phyloP scores from a whole-genome alignment of 2,329 filamentous ascomycete genomes.

The Phialophora verrucosa region DNA sequence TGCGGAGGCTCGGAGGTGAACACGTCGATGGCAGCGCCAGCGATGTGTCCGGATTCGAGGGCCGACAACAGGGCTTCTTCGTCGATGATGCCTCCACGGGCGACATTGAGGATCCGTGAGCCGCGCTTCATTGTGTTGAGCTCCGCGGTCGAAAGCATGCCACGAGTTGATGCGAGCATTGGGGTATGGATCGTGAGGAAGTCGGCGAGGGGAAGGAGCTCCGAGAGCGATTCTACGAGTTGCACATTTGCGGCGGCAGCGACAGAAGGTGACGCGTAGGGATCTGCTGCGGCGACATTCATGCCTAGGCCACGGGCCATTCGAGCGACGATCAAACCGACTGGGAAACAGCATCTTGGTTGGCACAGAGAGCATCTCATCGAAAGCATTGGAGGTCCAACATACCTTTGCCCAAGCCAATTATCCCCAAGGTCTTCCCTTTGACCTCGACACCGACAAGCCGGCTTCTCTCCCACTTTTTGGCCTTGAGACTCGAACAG shows the following conservation, averaged over 20 bases:
- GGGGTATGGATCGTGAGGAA: constrained; percentile 84
- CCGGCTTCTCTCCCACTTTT: constrained; percentile 75
- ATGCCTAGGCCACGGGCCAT: constrained; percentile 79
- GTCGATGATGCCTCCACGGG: constrained; percentile 79
- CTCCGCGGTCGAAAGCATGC: constrained; percentile 72
- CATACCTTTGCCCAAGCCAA: constrained; percentile 77
- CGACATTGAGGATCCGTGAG: constrained; percentile 77
- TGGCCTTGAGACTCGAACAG: constrained; percentile 70
- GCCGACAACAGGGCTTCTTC: constrained; percentile 74
- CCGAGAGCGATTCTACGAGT: constrained; percentile 62
- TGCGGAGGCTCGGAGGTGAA: constrained; percentile 75
- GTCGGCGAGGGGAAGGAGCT: constrained; percentile 70
- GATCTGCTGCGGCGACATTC: constrained; percentile 75
- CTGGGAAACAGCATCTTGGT: constrained; percentile 37
- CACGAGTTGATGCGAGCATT: constrained; percentile 75
- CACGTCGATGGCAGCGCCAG: constrained; percentile 79
- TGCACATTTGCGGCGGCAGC: constrained; percentile 71
- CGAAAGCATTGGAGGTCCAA: neutral
- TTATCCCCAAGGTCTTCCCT: constrained; percentile 75
- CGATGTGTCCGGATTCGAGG: constrained; percentile 72
- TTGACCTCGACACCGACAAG: constrained; percentile 79
- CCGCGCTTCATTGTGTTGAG: constrained; percentile 74
- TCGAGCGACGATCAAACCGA: constrained; percentile 79
- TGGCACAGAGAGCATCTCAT: constrained; percentile 12
- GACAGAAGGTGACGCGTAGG: constrained; percentile 76